Conservation (phyloP, 2,329 filamentous ascomycete species). For the Aspergillus sp. region DNA sequence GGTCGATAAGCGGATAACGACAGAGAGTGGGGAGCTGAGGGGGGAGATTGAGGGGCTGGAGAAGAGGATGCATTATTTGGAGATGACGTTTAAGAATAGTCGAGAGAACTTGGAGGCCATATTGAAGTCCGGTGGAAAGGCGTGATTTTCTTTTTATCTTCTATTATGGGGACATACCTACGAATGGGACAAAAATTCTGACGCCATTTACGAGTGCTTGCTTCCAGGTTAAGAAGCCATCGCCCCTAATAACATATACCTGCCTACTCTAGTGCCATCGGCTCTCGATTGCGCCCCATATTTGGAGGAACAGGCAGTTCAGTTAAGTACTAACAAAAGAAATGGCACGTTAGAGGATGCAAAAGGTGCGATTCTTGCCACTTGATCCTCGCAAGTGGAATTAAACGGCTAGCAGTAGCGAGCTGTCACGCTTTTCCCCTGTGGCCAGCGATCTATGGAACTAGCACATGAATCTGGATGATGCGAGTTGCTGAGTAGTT, state of each 20-base stretch:
- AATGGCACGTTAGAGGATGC: not conserved
- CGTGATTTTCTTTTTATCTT: conserved; percentile 19
- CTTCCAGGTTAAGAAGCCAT: not conserved
- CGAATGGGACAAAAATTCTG: not conserved
- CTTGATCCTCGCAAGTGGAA: not conserved
- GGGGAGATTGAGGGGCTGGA: conserved; percentile 76
- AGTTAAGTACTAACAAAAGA: not conserved
- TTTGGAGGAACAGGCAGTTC: not conserved
- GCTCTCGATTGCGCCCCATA: not conserved
- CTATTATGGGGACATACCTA: not conserved
- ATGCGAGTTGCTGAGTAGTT: not conserved
- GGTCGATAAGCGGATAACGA: conserved; percentile 72
- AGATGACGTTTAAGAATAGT: conserved; percentile 94
- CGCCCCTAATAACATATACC: not conserved
- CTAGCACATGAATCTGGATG: not conserved
- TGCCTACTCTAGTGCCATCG: not conserved
- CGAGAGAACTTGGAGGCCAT: conserved; percentile 88
- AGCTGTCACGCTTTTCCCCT: not conserved
- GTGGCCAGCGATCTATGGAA: not conserved
- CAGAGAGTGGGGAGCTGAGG: conserved; percentile 73
- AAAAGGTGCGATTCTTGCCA: not conserved
- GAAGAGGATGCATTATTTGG: conserved; percentile 88
- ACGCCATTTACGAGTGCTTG: not conserved
- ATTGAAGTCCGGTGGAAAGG: conserved; percentile 57
- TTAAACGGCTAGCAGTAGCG: not conserved